phyloP scores from a whole-genome alignment of 768 basidiomycete genomes.

The Ramaria sp. region DNA sequence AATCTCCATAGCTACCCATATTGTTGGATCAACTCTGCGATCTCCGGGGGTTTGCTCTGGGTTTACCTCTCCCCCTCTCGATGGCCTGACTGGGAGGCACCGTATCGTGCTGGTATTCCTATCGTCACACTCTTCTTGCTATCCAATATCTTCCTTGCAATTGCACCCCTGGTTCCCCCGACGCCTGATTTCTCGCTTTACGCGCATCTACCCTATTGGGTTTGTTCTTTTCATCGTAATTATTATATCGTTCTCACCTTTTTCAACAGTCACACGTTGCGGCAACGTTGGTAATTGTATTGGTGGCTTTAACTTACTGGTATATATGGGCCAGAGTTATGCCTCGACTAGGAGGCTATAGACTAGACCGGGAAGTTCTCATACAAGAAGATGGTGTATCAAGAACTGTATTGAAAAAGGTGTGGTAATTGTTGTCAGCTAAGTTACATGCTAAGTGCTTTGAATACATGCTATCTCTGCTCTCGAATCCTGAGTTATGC shows the following conservation, averaged over 20 bases:
- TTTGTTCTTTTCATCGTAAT: conserved; percentile 22
- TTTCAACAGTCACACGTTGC: conserved; percentile 35
- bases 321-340: conserved; percentile 40
- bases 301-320: conserved; percentile 48
- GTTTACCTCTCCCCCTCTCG: conserved; percentile 33
- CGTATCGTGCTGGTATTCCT: conserved; percentile 44
- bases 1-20: conserved; percentile 36
- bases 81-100: conserved; percentile 49
- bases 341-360: conserved; percentile 38
- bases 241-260: background rate
- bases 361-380: conserved; percentile 35
- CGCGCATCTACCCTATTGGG: conserved; percentile 56
- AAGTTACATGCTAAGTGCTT: no score
- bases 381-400: conserved; percentile 48
- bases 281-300: conserved; percentile 35
- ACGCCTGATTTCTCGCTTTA: conserved; percentile 36
- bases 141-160: conserved; percentile 55
- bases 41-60: conserved; percentile 54
- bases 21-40: conserved; percentile 45
- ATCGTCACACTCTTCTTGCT: conserved; percentile 46
- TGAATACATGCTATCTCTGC: no score
- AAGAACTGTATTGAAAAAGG: conserved; percentile 39
- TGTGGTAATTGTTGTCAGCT: conserved; percentile 10
- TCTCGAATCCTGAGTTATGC: no score
- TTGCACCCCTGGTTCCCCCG: conserved; percentile 57